Evolutionary conservation across 495 filamentous ascomycete species (phyloP).

Genomic region (Xylaria flabelliformis): DNA sequence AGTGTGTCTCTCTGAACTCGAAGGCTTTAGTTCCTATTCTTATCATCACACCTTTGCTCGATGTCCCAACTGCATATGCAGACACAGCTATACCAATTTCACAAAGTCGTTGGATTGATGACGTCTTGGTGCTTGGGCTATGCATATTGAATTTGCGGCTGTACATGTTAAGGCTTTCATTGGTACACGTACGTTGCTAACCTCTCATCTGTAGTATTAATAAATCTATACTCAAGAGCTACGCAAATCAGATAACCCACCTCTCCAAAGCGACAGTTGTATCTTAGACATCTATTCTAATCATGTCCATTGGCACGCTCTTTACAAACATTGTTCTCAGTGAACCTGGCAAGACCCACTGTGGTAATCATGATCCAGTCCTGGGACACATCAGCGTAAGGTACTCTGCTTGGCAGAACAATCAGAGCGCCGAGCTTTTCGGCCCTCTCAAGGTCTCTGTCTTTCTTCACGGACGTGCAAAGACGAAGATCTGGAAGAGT

Average conservation of each 20-base stretch:
- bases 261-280: too few relatives aligned
- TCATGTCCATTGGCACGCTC: constrained; percentile 25
- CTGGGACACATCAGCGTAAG: constrained; percentile 12
- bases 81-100: constrained; percentile 3
- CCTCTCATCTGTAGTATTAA: not conserved
- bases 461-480: constrained; percentile 24
- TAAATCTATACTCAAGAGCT: not conserved
- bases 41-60: not conserved
- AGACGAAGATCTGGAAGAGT: constrained; percentile 24
- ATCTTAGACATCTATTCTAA: not conserved
- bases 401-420: constrained; percentile 4
- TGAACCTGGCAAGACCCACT: constrained; percentile 23
- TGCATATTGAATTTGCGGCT: not conserved
- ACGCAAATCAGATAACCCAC: not conserved
- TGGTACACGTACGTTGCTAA: not conserved
- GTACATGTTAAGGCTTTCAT: constrained; percentile 1
- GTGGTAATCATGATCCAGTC: constrained; percentile 17
- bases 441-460: constrained; percentile 19
- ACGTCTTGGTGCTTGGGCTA: not conserved
- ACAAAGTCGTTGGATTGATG: not conserved
- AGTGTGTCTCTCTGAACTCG: not conserved
- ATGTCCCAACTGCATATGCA: too few relatives aligned
- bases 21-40: not conserved
- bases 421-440: constrained; percentile 18
- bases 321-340: constrained; percentile 1